phyloP scores from a whole-genome alignment of 176 grass and related monocot genomes.

The Pontederia paniculata region DNA sequence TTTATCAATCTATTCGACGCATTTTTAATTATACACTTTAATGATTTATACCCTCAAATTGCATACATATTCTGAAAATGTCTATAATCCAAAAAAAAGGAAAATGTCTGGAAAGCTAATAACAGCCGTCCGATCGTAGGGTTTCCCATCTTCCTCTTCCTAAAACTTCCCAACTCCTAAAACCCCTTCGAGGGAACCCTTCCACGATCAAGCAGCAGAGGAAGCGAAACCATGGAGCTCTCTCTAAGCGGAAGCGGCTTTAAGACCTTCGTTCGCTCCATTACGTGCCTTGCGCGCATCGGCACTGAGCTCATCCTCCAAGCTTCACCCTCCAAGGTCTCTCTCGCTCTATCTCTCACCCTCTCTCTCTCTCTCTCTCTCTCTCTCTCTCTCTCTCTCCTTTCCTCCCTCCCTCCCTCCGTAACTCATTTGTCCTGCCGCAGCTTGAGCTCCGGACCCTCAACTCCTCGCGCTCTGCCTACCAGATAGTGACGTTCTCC shows the following conservation, averaged over 20 bases:
- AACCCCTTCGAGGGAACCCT: neutral
- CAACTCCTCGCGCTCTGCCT: slow-evolving; percentile 80
- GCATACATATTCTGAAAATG: too few relatives aligned
- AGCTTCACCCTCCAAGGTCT: slow-evolving; percentile 63
- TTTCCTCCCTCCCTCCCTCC: neutral
- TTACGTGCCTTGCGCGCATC: slow-evolving; percentile 67
- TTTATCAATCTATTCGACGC: too few relatives aligned
- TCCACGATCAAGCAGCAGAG: neutral
- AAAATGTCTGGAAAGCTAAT: too few relatives aligned
- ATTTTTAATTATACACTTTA: too few relatives aligned
- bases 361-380: neutral
- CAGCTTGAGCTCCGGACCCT: slow-evolving; percentile 81
- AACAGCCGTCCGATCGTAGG: too few relatives aligned
- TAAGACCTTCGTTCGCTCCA: slow-evolving; percentile 66
- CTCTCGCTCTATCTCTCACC: neutral
- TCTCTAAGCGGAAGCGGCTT: slow-evolving; percentile 55
- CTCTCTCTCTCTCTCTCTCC: neutral
- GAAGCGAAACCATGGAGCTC: slow-evolving; percentile 41
- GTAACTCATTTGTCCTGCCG: neutral
- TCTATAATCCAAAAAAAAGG: too few relatives aligned
- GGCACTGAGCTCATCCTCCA: slow-evolving; percentile 70
- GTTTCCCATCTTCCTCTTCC: too few relatives aligned
- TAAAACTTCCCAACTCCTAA: too few relatives aligned
- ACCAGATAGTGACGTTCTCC: slow-evolving; percentile 55
- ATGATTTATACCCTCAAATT: too few relatives aligned